Percentiles rank a stretch among this genome's conserved stretches.
Conservation (phyloP, 768 basidiomycete species). For the Suillus hirtellus region DNA sequence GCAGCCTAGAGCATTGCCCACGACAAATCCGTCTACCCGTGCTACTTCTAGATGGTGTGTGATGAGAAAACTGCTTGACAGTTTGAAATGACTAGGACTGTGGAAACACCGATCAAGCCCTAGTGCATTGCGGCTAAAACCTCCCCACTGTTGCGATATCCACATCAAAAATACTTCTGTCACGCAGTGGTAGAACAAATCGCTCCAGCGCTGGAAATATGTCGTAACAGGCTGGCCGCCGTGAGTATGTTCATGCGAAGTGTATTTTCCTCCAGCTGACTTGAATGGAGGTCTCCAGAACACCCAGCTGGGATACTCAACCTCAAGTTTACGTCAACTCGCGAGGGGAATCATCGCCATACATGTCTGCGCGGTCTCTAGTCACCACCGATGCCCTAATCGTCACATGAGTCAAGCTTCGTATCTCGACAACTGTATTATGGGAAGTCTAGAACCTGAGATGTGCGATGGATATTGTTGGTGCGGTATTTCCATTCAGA, state of each 20-base stretch:
- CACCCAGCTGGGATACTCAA: background rate
- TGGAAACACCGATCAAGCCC: background rate
- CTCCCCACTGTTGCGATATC: background rate
- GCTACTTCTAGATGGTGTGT: background rate
- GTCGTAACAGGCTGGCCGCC: background rate
- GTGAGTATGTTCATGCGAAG: background rate
- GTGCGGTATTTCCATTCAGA: conserved; percentile 64
- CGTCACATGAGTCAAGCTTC: conserved; percentile 10
- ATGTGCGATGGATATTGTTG: conserved; percentile 53
- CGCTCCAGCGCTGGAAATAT: background rate
- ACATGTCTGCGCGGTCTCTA: background rate
- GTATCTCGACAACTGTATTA: conserved; percentile 47
- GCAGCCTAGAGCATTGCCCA: background rate
- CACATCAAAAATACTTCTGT: background rate
- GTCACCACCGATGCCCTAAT: background rate
- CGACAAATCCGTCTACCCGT: background rate
- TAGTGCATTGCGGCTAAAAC: background rate
- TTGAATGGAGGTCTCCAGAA: background rate
- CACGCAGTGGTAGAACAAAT: background rate
- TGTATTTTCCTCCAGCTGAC: background rate
- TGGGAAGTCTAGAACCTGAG: conserved; percentile 37
- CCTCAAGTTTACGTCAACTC: background rate
- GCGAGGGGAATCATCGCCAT: background rate
- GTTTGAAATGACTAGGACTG: background rate
- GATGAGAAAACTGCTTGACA: background rate